Evolutionary conservation across 371 early-diverging fungal genomes (phyloP).

Genomic region (Saksenaea vasiformis): DNA sequence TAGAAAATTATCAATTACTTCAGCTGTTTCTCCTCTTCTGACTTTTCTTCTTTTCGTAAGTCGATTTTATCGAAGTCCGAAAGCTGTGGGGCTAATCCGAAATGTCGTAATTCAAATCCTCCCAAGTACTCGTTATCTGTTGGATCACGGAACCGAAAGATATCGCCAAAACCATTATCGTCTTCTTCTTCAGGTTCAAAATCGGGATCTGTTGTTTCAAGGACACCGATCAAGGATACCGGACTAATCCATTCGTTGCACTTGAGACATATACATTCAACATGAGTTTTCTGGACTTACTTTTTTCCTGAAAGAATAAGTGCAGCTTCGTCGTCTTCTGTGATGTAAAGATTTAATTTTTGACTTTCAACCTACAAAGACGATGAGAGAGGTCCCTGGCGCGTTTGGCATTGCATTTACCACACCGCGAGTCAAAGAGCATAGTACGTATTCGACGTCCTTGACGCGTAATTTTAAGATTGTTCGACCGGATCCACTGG

Average conservation of each 20-base stretch:
- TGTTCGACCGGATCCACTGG: background rate
- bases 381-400: background rate
- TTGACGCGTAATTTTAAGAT: background rate
- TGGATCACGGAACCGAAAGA: conserved; percentile 20
- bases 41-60: conserved; percentile 19
- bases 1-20: conserved; percentile 12
- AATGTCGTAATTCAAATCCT: conserved; percentile 25
- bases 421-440: conserved; percentile 2
- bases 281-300: background rate
- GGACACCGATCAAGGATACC: background rate
- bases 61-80: conserved; percentile 14
- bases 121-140: conserved; percentile 23
- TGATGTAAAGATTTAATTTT: background rate
- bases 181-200: conserved; percentile 18
- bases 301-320: background rate
- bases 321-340: background rate
- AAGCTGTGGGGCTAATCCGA: conserved; percentile 15
- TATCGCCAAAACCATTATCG: conserved; percentile 7
- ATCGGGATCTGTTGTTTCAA: background rate
- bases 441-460: background rate
- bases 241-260: background rate
- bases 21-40: conserved; percentile 16
- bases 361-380: background rate
- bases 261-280: background rate
- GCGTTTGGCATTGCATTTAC: background rate